These are phyloP conservation scores for Sarocladium kiliense DNA, from an alignment of 2,329 filamentous ascomycete species.

Conservation along the genomic window DNA sequence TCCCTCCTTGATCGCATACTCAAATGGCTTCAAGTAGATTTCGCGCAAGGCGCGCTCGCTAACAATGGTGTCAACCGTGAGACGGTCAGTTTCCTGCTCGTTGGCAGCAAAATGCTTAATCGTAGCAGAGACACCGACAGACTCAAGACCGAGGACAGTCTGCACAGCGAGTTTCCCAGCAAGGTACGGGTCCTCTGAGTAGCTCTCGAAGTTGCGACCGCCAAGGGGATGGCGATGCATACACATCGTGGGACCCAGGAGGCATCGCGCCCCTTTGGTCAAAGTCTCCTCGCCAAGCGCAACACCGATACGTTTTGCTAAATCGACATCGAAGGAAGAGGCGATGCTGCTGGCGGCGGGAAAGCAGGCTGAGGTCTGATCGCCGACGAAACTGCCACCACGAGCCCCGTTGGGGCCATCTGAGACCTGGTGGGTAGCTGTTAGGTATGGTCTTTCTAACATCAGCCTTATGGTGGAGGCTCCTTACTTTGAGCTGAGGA, in stretches of 20 bases:
- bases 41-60: conserved; percentile 32
- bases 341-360: conserved; percentile 34
- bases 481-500: neutral
- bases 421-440: neutral
- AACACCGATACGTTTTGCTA: conserved; percentile 51
- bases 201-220: conserved; percentile 60
- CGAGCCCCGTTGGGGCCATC: conserved; percentile 8
- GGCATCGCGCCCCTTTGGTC: conserved; percentile 48
- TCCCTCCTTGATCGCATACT: conserved; percentile 27
- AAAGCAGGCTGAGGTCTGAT: neutral
- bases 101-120: conserved; percentile 13
- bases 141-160: conserved; percentile 24
- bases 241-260: conserved; percentile 58
- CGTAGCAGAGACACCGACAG: conserved; percentile 11
- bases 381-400: neutral
- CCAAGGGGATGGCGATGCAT: conserved; percentile 57
- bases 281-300: conserved; percentile 32
- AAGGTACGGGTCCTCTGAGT: conserved; percentile 45
- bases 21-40: conserved; percentile 31
- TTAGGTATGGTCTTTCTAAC: neutral
- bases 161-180: conserved; percentile 23
- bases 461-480: neutral
- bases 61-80: conserved; percentile 26
- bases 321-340: conserved; percentile 55
- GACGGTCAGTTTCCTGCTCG: conserved; percentile 27